Base-by-base conservation (phyloP, 805 yeast genomes). In the Candida nanaspora region DNA sequence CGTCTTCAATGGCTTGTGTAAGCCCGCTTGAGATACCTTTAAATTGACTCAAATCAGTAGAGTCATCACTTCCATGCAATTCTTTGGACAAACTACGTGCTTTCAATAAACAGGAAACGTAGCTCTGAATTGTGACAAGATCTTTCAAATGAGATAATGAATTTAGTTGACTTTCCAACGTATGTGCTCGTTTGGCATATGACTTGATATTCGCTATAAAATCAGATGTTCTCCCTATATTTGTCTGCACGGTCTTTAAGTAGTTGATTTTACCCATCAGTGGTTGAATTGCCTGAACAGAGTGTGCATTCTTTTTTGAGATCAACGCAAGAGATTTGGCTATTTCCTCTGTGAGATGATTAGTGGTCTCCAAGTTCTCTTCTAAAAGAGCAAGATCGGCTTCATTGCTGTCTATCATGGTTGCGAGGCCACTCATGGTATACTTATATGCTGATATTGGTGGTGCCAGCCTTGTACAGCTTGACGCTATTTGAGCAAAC, bases 371-470 rank as follows among this genome's bases (percentile, higher is more conserved):
- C 27, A 89, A 67, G 40, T 83, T 80, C 52, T 84, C 93, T 39
- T 86, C 83, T 26, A 88, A 70, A 4, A 88, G 88, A 2, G 86
- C 80, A 27, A 86, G 80, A 50, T 87, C 96, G 2, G 89, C 88
- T 56, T 82, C 91, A 52, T 84, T 89, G 2, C 79, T 66, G 51
- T 82, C 89, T 22, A 78, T 46, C 14, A 40, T 36, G 25, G 46
- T 41, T 18, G 46, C n/a, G n/a, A 43, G 30, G 32, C 27, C 21
- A 34, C 11, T 8, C 19, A n/a, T 10, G 19, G 32, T n/a, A n/a
- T n/a, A n/a, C n/a, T n/a, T n/a, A n/a, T n/a, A n/a, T n/a, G n/a
- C n/a, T n/a, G n/a, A n/a, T n/a, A n/a, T n/a, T n/a, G n/a, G n/a
- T n/a, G n/a, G n/a, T n/a, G n/a, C n/a, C n/a, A n/a, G n/a, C n/a